phyloP scores from a whole-genome alignment of 495 filamentous ascomycete genomes.

The Bathelium albidoporum region DNA sequence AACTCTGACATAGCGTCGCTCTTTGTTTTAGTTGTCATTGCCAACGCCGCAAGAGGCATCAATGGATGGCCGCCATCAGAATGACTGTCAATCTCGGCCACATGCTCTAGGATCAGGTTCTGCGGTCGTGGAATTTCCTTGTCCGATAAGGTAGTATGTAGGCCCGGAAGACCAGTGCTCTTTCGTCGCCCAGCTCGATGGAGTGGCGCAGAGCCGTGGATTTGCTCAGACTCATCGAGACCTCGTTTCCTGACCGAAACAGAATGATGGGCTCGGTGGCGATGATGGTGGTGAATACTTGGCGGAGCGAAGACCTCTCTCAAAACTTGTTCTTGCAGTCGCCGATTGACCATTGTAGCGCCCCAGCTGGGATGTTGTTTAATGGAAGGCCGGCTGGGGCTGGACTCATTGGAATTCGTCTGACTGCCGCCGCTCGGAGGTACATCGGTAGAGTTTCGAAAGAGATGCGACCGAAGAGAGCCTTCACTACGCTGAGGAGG shows the following conservation, averaged over 20 bases:
- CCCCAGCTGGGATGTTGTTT: slow-evolving; percentile 68
- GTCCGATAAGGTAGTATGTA: neutral
- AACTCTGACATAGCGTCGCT: neutral
- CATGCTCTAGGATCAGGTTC: neutral
- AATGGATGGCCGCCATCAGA: neutral
- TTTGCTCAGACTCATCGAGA: slow-evolving; percentile 18
- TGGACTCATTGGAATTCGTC: neutral
- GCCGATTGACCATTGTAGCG: slow-evolving; percentile 85
- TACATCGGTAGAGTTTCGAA: neutral
- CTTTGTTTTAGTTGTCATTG: neutral
- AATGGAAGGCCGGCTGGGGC: slow-evolving; percentile 24
- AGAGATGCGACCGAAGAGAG: neutral
- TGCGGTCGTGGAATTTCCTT: neutral
- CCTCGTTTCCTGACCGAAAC: slow-evolving; percentile 10
- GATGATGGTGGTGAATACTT: slow-evolving; percentile 56
- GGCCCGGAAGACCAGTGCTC: slow-evolving; percentile 21
- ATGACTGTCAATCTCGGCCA: neutral
- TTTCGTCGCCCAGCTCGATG: slow-evolving; percentile 18
- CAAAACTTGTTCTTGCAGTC: slow-evolving; percentile 81
- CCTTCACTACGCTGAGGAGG: neutral
- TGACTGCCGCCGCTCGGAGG: neutral
- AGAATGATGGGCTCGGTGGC: slow-evolving; percentile 51
- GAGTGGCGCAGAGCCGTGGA: slow-evolving; percentile 1
- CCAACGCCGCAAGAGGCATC: neutral
- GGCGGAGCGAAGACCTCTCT: slow-evolving; percentile 87